A percentile compares a stretch with the other conserved stretches of the same genome.
Conservation (phyloP, 225 moss, liverwort and hornwort genomes). For the Polytrichum commune region DNA sequence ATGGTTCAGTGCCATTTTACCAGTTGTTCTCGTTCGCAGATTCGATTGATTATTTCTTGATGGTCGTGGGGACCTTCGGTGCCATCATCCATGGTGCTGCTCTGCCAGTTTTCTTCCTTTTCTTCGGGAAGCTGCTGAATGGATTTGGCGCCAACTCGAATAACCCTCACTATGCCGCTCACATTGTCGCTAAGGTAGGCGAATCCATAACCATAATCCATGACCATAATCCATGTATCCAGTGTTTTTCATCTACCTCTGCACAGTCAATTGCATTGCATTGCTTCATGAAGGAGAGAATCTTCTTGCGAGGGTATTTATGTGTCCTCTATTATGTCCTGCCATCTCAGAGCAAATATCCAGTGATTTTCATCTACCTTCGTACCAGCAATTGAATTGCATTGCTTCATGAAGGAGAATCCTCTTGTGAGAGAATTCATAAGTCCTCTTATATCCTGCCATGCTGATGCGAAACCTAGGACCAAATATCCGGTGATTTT, state of each 20-base stretch:
- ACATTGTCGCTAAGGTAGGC: constrained; percentile 24
- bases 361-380: too few species aligned
- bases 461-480: too few species aligned
- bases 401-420: neutral
- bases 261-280: neutral
- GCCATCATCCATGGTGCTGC: constrained; percentile 27
- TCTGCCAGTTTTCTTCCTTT: constrained; percentile 29
- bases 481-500: too few species aligned
- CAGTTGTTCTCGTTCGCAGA: constrained; percentile 40
- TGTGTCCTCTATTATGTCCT: too few species aligned
- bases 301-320: too few species aligned
- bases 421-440: neutral
- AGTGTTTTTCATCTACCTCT: neutral
- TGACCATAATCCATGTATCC: neutral
- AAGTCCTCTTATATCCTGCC: too few species aligned
- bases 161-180: constrained; percentile 7
- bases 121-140: constrained; percentile 32
- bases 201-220: neutral
- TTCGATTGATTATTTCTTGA: constrained; percentile 30
- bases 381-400: too few species aligned
- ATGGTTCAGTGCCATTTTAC: constrained; percentile 21
- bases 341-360: too few species aligned
- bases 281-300: too few species aligned
- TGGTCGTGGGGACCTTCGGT: constrained; percentile 9
- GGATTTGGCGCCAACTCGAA: constrained; percentile 29